phyloP scores from a whole-genome alignment of 2,329 filamentous ascomycete genomes.

The Ceratocystis albifundus region DNA sequence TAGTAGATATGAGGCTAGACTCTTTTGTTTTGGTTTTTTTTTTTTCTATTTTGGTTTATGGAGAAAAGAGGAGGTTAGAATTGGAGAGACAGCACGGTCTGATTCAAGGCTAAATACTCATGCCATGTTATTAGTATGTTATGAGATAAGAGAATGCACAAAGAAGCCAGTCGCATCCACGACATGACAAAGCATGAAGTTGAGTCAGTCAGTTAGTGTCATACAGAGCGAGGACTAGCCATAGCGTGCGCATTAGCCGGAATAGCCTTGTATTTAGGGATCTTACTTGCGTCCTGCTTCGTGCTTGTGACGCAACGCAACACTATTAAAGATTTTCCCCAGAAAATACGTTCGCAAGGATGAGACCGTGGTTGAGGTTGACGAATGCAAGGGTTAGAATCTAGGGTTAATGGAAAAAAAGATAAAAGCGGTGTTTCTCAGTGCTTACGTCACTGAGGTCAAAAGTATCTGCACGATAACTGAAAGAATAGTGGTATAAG shows the following conservation, averaged over 20 bases:
- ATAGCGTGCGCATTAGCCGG: background rate
- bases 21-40: too few species aligned
- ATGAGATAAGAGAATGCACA: background rate
- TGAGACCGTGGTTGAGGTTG: background rate
- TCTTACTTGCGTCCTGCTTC: too few species aligned
- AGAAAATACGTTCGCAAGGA: background rate
- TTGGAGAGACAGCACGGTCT: background rate
- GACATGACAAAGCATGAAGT: background rate
- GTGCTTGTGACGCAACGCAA: too few species aligned
- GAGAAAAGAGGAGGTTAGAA: background rate
- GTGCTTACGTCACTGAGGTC: background rate
- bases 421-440: background rate
- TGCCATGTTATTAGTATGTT: background rate
- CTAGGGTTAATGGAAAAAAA: background rate
- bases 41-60: too few species aligned
- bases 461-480: background rate
- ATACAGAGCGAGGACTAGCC: background rate
- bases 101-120: background rate
- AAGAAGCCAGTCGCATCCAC: background rate
- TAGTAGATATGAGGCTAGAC: background rate
- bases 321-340: background rate
- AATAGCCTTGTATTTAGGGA: background rate
- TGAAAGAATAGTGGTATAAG: background rate
- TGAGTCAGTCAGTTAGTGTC: background rate
- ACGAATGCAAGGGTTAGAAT: background rate